Percentiles rank a stretch among this genome's conserved stretches.
These are phyloP conservation scores for Colletotrichum sp. DNA, from an alignment of 2,329 filamentous ascomycete species.

Conservation along the genomic window DNA sequence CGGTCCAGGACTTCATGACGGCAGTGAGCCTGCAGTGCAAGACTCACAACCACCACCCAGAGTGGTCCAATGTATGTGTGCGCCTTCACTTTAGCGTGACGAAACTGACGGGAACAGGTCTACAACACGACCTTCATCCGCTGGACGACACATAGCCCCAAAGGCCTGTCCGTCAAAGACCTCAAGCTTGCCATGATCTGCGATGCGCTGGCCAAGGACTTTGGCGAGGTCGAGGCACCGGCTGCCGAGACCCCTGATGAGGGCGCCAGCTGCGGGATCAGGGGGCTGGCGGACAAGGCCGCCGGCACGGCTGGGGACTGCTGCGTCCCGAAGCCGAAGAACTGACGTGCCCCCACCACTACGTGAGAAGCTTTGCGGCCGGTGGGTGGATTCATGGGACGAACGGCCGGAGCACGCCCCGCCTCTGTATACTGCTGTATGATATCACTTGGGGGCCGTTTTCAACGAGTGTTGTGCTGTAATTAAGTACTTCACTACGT, in stretches of 20 bases:
- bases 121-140: constrained; percentile 74
- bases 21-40: constrained; percentile 71
- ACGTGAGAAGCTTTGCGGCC: neutral
- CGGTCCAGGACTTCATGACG: constrained; percentile 77
- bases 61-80: constrained; percentile 74
- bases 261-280: constrained; percentile 38
- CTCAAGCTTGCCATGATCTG: constrained; percentile 66
- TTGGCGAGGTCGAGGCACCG: constrained; percentile 54
- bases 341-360: constrained; percentile 22
- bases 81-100: neutral
- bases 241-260: constrained; percentile 18
- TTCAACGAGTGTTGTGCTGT: neutral
- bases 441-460: neutral
- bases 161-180: constrained; percentile 69
- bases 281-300: constrained; percentile 51
- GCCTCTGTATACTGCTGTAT: neutral
- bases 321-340: constrained; percentile 53
- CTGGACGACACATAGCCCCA: constrained; percentile 75
- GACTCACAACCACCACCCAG: constrained; percentile 72
- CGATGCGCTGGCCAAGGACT: constrained; percentile 60
- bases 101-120: constrained; percentile 49
- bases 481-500: constrained; percentile 22
- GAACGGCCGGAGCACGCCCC: neutral
- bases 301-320: constrained; percentile 55
- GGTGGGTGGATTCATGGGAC: neutral